Base-by-base conservation (phyloP, 139 green algal genomes). In the Chlorella sp. region DNA sequence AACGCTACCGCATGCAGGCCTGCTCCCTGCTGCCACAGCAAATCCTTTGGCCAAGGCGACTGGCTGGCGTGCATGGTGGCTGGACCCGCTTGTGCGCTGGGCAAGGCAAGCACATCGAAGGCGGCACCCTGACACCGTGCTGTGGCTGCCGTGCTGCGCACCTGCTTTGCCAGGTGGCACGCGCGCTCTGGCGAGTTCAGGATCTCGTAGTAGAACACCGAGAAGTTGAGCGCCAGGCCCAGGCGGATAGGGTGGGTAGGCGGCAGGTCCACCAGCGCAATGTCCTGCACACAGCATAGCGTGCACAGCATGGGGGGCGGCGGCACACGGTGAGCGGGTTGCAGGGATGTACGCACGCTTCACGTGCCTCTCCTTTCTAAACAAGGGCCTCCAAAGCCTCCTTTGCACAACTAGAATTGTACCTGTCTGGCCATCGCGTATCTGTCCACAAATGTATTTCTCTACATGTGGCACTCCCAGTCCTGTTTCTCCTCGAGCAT, bases 181-280 rank as follows among this genome's bases (percentile, higher is more conserved):
- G 98, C 98, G 61, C 96, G 95, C 94, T 99, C 98, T 22, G 98
- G 98, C 26, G 97, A 99, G 96, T 99, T 99, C 61, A 99, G 92
- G 91, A 99, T 99, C 93, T 99, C 98, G 84, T 99, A 99, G 95
- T 99, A 99, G 93, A 99, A 99, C 19, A 99, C 98, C 22, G 97
- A 99, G 94, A 99, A 99, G 95, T 99, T 99, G 71, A 99, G 95
- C 16, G 98, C 98, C 85, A 99, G 95, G 77, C 98, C 98, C 83
- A 99, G 95, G 73, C 98, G 95, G 86, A 99, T 99, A 81, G 98
- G 98, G 94, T 99, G 98, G 32, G 98, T 99, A 32, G 97, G 95
- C 28, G 97, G 94, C 78, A 99, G 93, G 87, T 99, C 98, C 36
- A 97, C 94, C 37, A 98, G 89, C 11, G 98, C 98, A 78, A 99